Percentiles rank a stretch among this genome's conserved stretches.
phyloP scores from a whole-genome alignment of 352 stramenopile species.

The Phytophthora nicotianae region DNA sequence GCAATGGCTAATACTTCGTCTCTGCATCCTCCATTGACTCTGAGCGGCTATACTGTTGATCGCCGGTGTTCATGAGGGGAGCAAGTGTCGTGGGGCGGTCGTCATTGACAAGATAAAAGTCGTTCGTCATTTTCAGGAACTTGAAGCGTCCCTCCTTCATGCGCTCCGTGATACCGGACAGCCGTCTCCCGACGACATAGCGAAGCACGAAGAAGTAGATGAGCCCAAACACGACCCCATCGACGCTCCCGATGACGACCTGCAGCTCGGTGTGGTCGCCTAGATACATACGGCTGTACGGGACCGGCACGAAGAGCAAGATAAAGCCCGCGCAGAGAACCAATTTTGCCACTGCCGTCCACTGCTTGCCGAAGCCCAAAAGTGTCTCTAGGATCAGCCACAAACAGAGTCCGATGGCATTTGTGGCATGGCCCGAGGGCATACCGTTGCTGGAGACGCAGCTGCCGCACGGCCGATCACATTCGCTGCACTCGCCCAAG shows the following conservation, averaged over 20 bases:
- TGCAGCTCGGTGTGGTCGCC: slow-evolving; percentile 63
- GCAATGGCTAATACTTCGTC: not conserved
- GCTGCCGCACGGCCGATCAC: slow-evolving; percentile 50
- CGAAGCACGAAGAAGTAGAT: slow-evolving; percentile 55
- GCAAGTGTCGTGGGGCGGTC: slow-evolving; percentile 17
- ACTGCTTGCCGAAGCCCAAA: slow-evolving; percentile 37
- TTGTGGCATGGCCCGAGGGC: slow-evolving; percentile 59
- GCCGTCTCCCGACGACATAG: slow-evolving; percentile 37
- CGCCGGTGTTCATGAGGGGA: slow-evolving; percentile 18
- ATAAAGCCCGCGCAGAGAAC: slow-evolving; percentile 11
- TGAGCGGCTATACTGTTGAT: slow-evolving; percentile 22
- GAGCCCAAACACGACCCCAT: slow-evolving; percentile 46
- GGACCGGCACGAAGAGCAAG: slow-evolving; percentile 52
- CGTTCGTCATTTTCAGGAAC: slow-evolving; percentile 43
- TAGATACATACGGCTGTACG: slow-evolving; percentile 65
- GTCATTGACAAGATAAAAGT: slow-evolving; percentile 35
- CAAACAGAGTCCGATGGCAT: slow-evolving; percentile 53
- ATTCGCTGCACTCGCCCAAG: slow-evolving; percentile 53
- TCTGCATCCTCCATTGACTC: slow-evolving; percentile 14
- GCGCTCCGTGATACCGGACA: slow-evolving; percentile 28
- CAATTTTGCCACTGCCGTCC: slow-evolving; percentile 23
- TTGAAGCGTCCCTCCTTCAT: slow-evolving; percentile 35
- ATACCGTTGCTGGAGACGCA: slow-evolving; percentile 55
- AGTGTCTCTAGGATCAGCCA: slow-evolving; percentile 57
- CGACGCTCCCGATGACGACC: slow-evolving; percentile 41